Percentiles rank a stretch among this genome's conserved stretches.
phyloP scores from a whole-genome alignment of 2,329 filamentous ascomycete genomes.

The Paradendryphiella salina region DNA sequence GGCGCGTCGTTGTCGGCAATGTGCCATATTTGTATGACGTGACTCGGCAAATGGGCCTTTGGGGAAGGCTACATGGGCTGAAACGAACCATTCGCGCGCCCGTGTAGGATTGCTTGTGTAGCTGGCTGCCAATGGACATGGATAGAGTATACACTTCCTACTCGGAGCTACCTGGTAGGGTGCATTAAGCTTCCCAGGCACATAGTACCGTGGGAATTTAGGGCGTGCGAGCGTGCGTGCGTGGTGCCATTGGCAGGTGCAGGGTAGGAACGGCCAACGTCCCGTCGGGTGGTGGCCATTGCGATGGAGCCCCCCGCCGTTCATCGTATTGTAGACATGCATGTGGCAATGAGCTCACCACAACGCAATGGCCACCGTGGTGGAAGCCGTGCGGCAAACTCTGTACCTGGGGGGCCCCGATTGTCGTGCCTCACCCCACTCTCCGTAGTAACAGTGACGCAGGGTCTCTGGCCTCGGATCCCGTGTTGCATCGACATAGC shows the following conservation, averaged over 20 bases:
- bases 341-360: background rate
- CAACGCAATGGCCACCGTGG: background rate
- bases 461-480: constrained; percentile 13
- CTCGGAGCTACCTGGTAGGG: background rate
- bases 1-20: background rate
- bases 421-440: constrained; percentile 6
- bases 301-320: constrained; percentile 7
- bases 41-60: background rate
- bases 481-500: background rate
- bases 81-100: constrained; percentile 1
- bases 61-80: background rate
- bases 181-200: background rate
- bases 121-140: background rate
- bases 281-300: constrained; percentile 11
- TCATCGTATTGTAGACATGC: constrained; percentile 1
- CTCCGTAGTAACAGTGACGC: constrained; percentile 4
- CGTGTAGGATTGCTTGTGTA: constrained; percentile 6
- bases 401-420: constrained; percentile 2
- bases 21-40: background rate
- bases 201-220: background rate
- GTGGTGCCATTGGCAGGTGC: background rate
- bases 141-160: background rate
- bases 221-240: background rate
- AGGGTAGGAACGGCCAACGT: constrained; percentile 16
- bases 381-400: constrained; percentile 6